phyloP scores from a whole-genome alignment of 2,329 filamentous ascomycete genomes.

The Talaromyces amestolkiae region DNA sequence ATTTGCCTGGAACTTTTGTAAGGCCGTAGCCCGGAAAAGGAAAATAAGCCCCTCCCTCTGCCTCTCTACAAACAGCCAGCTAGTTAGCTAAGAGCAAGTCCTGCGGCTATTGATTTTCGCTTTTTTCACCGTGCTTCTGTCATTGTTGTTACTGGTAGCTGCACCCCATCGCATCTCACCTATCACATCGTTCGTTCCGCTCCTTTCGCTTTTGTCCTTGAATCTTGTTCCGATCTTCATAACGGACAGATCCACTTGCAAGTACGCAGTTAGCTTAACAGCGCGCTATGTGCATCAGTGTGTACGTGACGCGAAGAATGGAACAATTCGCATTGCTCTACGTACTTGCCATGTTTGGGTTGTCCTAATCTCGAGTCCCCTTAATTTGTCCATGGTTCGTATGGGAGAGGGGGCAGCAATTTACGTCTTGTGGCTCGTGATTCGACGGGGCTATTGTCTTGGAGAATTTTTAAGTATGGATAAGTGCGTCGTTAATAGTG shows the following conservation, averaged over 20 bases:
- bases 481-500: background rate
- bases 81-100: background rate
- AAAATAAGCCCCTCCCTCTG: constrained; percentile 2
- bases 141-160: background rate
- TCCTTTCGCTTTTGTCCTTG: background rate
- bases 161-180: constrained; percentile 1
- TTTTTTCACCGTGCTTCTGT: constrained; percentile 12
- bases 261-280: background rate
- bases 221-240: constrained; percentile 19
- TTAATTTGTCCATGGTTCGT: background rate
- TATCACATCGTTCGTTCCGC: constrained; percentile 1
- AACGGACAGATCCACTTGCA: constrained; percentile 19
- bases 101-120: constrained; percentile 12
- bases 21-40: constrained; percentile 1
- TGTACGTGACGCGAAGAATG: constrained; percentile 16
- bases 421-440: background rate
- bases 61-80: background rate
- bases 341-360: constrained; percentile 8
- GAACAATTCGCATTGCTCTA: constrained; percentile 5
- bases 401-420: background rate
- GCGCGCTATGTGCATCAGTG: background rate
- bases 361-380: constrained; percentile 7
- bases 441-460: constrained; percentile 11
- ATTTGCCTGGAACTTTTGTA: constrained; percentile 17
- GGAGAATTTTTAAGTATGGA: background rate